Evolutionary conservation across 202 grass and related monocot species (phyloP).

Genomic region (Dendrocalamus latiflorus): DNA sequence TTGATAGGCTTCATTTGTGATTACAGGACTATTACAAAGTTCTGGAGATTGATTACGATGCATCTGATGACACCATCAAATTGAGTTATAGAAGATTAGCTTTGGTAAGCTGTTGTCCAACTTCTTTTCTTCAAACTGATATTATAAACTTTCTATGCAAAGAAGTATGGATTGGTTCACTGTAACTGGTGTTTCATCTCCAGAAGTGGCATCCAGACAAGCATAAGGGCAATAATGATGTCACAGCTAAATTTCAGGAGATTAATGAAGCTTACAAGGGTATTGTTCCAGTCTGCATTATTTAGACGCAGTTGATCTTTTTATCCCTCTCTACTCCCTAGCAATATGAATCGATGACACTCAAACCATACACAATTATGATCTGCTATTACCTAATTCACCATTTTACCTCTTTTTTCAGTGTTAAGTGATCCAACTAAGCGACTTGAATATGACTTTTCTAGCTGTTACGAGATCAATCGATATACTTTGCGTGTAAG

Average conservation of each 20-base stretch:
- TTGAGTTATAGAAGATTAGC: conserved; percentile 69
- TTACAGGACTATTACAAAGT: conserved; percentile 76
- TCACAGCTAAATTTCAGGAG: conserved; percentile 78
- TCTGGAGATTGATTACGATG: conserved; percentile 68
- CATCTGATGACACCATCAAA: conserved; percentile 67
- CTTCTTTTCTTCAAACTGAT: background rate
- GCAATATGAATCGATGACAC: background rate
- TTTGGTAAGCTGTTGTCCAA: conserved; percentile 35
- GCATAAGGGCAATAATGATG: conserved; percentile 55
- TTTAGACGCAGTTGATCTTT: conserved; percentile 4
- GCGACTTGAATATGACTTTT: conserved; percentile 62
- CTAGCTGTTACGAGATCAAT: conserved; percentile 58
- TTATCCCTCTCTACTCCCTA: background rate
- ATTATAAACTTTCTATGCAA: background rate
- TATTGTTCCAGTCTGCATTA: conserved; percentile 3
- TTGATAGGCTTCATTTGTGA: conserved; percentile 10
- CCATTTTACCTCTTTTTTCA: conserved; percentile 19
- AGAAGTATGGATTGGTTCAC: background rate
- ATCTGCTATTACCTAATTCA: background rate
- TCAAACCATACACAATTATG: background rate
- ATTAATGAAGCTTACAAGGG: conserved; percentile 77
- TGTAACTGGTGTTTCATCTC: background rate
- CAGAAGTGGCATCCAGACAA: conserved; percentile 84
- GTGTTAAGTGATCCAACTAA: conserved; percentile 68
- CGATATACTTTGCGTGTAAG: conserved; percentile 58